These are phyloP conservation scores for Corylus heterophylla DNA, from an alignment of 306 rosid genomes.

Conservation along the genomic window DNA sequence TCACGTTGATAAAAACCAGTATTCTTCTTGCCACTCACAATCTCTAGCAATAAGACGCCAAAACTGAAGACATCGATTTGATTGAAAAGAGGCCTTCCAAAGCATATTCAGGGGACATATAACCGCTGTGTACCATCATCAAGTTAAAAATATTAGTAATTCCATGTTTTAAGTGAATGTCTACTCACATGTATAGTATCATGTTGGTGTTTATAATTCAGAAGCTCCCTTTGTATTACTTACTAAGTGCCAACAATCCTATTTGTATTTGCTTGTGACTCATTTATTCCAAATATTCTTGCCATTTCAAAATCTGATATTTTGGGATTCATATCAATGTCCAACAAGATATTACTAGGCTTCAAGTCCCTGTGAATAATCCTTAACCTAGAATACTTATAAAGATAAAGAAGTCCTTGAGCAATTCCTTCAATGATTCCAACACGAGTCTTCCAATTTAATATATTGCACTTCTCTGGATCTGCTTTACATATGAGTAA, in stretches of 20 bases:
- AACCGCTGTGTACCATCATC: constrained; percentile 37
- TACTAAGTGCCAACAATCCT: constrained; percentile 60
- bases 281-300: constrained; percentile 27
- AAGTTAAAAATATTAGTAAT: not conserved
- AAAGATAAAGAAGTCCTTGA: constrained; percentile 31
- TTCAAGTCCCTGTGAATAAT: constrained; percentile 38
- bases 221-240: not conserved
- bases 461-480: not conserved
- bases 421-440: constrained; percentile 28
- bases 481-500: constrained; percentile 16
- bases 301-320: constrained; percentile 40
- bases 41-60: constrained; percentile 49
- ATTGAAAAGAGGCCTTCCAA: constrained; percentile 36
- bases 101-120: constrained; percentile 52
- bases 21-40: constrained; percentile 33
- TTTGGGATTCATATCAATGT: constrained; percentile 33
- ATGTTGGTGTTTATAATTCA: not conserved
- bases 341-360: constrained; percentile 34
- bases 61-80: constrained; percentile 48
- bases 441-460: constrained; percentile 26
- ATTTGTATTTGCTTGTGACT: constrained; percentile 26
- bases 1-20: not conserved
- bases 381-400: constrained; percentile 32
- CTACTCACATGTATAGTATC: constrained; percentile 20
- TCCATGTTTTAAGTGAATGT: not conserved